Conservation (phyloP, 2,329 filamentous ascomycete genomes). For the Fusarium lateritium region DNA sequence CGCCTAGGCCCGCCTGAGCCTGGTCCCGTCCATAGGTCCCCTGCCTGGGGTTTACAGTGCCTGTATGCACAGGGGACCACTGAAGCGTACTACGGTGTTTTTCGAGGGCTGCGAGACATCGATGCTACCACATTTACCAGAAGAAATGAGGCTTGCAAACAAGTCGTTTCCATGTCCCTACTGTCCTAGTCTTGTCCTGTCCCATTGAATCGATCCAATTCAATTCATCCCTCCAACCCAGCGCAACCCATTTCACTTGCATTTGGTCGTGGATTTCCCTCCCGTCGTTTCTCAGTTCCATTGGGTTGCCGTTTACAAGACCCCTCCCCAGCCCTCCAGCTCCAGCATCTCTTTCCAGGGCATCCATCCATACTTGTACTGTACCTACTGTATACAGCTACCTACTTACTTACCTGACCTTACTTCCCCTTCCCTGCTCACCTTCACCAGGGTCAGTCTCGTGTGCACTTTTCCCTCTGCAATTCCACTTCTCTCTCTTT, state of each 20-base stretch:
- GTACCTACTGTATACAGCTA: no score
- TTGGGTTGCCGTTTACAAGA: no score
- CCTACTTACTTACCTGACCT: background rate
- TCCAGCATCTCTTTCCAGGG: no score
- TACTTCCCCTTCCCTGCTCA: slow-evolving; percentile 18
- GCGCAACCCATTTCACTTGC: slow-evolving; percentile 2
- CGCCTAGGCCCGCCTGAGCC: slow-evolving; percentile 15
- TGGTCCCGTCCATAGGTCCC: slow-evolving; percentile 4
- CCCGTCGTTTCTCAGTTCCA: no score
- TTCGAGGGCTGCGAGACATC: slow-evolving; percentile 29
- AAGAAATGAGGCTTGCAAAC: slow-evolving; percentile 15
- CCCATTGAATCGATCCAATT: background rate
- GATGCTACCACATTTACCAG: slow-evolving; percentile 11
- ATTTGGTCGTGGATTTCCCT: no score
- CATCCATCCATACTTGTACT: no score
- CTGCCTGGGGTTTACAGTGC: slow-evolving; percentile 15
- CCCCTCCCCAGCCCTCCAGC: no score
- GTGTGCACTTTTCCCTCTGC: slow-evolving; percentile 40
- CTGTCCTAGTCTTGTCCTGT: slow-evolving; percentile 8
- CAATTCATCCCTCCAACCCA: no score
- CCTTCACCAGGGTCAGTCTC: slow-evolving; percentile 34
- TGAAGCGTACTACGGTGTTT: slow-evolving; percentile 18
- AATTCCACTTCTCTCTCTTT: slow-evolving; percentile 35
- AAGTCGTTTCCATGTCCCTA: slow-evolving; percentile 29
- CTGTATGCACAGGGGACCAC: slow-evolving; percentile 29